Percentiles rank a stretch among this genome's conserved stretches.
Conservation (phyloP, 1,139 yeast genomes). For the Nakaseomyces glabratus region DNA sequence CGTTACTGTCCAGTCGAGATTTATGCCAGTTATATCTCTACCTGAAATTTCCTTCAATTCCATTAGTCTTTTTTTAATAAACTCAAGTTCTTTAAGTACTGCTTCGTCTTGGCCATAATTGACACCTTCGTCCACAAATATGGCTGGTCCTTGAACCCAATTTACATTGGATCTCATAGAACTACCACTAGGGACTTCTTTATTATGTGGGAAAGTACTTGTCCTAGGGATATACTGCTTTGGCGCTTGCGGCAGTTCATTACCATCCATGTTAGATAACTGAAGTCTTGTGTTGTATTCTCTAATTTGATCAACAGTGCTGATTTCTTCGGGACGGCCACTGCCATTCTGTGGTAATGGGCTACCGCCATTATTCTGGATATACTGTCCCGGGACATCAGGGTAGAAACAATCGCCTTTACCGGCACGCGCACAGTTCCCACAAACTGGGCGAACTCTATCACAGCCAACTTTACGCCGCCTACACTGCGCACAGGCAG, state of each 20-base stretch:
- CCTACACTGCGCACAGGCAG: constrained; percentile 42
- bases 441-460: constrained; percentile 47
- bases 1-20: constrained; percentile 10
- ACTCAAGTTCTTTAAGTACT: constrained; percentile 23
- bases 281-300: constrained; percentile 25
- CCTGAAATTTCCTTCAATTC: constrained; percentile 28
- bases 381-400: constrained; percentile 15
- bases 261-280: constrained; percentile 15
- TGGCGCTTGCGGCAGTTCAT: constrained; percentile 19
- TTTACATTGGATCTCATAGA: constrained; percentile 16
- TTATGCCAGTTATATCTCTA: constrained; percentile 15
- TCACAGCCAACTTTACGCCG: constrained; percentile 49
- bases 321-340: constrained; percentile 15
- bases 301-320: constrained; percentile 25
- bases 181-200: constrained; percentile 19
- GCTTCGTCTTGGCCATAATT: constrained; percentile 16
- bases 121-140: constrained; percentile 11
- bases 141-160: constrained; percentile 30
- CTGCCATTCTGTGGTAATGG: not conserved
- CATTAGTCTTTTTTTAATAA: constrained; percentile 22
- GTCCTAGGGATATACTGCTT: constrained; percentile 3
- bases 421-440: constrained; percentile 40
- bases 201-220: constrained; percentile 6
- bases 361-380: constrained; percentile 2
- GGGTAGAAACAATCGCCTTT: constrained; percentile 26